Conservation (phyloP, 1,284 basidiomycete genomes). For the Fomitopsis palustris region DNA sequence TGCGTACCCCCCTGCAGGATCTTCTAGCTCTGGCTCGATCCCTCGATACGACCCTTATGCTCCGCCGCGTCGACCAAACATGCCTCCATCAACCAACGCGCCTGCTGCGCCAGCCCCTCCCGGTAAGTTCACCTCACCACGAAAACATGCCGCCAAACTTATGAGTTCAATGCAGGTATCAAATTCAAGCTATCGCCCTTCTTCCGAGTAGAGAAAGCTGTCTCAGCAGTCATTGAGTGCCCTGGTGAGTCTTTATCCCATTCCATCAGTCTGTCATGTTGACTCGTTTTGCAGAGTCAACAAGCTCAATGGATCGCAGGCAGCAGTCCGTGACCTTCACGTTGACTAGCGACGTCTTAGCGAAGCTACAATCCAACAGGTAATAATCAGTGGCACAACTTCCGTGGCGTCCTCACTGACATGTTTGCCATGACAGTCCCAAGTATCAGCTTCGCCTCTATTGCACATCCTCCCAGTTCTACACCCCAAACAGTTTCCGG, state of each 20-base stretch:
- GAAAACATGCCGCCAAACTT: slow-evolving; percentile 9
- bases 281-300: slow-evolving; percentile 51
- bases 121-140: slow-evolving; percentile 26
- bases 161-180: slow-evolving; percentile 42
- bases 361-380: slow-evolving; percentile 56
- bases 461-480: slow-evolving; percentile 90
- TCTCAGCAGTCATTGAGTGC: slow-evolving; percentile 66
- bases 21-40: slow-evolving; percentile 16
- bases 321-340: slow-evolving; percentile 58
- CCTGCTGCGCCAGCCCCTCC: slow-evolving; percentile 29
- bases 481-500: slow-evolving; percentile 53
- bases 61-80: slow-evolving; percentile 45
- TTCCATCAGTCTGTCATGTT: not conserved
- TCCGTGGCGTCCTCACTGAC: not conserved
- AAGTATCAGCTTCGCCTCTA: slow-evolving; percentile 85
- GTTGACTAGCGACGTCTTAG: slow-evolving; percentile 58
- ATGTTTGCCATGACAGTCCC: slow-evolving; percentile 37
- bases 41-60: slow-evolving; percentile 63
- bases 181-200: slow-evolving; percentile 82
- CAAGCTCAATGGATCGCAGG: slow-evolving; percentile 70
- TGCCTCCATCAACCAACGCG: slow-evolving; percentile 22
- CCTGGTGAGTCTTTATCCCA: slow-evolving; percentile 47
- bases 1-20: slow-evolving; percentile 9
- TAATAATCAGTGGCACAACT: slow-evolving; percentile 24
- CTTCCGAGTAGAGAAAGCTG: slow-evolving; percentile 60